Base-by-base conservation (phyloP, 805 yeast genomes). In the Saccharomyces mikatae region DNA sequence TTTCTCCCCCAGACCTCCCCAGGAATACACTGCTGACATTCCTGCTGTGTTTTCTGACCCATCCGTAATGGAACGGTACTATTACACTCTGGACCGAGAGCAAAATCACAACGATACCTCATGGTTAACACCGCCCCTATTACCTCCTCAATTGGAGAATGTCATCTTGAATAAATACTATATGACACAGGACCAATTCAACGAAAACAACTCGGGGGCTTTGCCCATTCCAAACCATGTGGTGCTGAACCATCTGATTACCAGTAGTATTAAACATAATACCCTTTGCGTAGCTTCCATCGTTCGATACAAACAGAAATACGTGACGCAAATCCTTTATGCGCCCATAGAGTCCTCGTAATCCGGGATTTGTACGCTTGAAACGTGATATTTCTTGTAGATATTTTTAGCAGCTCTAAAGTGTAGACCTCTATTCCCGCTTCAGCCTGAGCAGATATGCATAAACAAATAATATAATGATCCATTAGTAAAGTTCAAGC, bases 131-230 rank as follows among this genome's bases (percentile, higher is more conserved):
- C 98, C 99, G 21, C 99, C 99, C 26, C 96, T 87, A 66, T 76
- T 94, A 50, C 99, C 99, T 6, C 99, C 99, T 10, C 99, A 92
- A 70, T 76, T 94, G 56, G 99, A 94, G 67, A 86, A 87, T 64
- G 98, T 94, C 54, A 90, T 94, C 54, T 78, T 92, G 65, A 92
- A 92, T 73, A 83, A 84, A 60, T 86, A 79, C 74, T 68, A 74
- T 2, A 64, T 56, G 46, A 54, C 63, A 17, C 65, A 62, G 41
- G 62, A 61, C 8, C 67, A 65, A 21, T 65, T 58, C 53, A 63
- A 63, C 51, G 90, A 87, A 64, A 92, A 90, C 68, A 87, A 86
- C 62, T 80, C 88, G 41, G 96, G 96, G 52, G 96, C 96, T 1
- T 74, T 90, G 61, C 94, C 96, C 9, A 89, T 90, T 54, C 98